Percentiles rank a stretch among this genome's conserved stretches.
Conservation (phyloP, 1,139 yeast genomes). For the Debaryomyces fabryi region DNA sequence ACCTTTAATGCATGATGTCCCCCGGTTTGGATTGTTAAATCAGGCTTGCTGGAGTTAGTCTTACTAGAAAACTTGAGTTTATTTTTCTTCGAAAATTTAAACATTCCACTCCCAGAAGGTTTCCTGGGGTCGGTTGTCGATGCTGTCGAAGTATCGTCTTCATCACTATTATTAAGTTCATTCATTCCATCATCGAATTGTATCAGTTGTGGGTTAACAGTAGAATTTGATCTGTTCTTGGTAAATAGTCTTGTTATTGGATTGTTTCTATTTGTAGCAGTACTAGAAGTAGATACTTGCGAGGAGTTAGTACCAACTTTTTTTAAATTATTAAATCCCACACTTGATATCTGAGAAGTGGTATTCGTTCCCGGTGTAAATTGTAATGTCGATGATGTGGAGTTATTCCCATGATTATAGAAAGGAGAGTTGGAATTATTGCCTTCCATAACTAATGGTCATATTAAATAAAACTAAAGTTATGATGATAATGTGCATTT, state of each 20-base stretch:
- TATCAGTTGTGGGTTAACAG: constrained; percentile 12
- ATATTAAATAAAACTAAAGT: background rate
- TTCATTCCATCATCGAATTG: constrained; percentile 15
- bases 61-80: constrained; percentile 19
- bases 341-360: constrained; percentile 38
- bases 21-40: constrained; percentile 31
- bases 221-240: constrained; percentile 32
- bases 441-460: constrained; percentile 7
- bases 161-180: constrained; percentile 11
- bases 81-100: constrained; percentile 16
- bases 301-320: constrained; percentile 40
- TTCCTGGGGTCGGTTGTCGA: constrained; percentile 3
- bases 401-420: constrained; percentile 25
- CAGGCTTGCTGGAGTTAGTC: constrained; percentile 23
- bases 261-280: constrained; percentile 27
- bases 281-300: constrained; percentile 25
- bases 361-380: constrained; percentile 10
- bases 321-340: constrained; percentile 44
- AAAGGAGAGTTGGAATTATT: constrained; percentile 11
- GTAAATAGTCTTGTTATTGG: constrained; percentile 40
- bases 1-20: constrained; percentile 33
- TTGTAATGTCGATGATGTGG: constrained; percentile 22
- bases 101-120: constrained; percentile 2
- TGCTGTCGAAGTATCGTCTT: constrained; percentile 7
- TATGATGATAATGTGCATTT: background rate